Evolutionary conservation across 345 rosid genomes (phyloP).

Genomic region (Hibiscus trionum): DNA sequence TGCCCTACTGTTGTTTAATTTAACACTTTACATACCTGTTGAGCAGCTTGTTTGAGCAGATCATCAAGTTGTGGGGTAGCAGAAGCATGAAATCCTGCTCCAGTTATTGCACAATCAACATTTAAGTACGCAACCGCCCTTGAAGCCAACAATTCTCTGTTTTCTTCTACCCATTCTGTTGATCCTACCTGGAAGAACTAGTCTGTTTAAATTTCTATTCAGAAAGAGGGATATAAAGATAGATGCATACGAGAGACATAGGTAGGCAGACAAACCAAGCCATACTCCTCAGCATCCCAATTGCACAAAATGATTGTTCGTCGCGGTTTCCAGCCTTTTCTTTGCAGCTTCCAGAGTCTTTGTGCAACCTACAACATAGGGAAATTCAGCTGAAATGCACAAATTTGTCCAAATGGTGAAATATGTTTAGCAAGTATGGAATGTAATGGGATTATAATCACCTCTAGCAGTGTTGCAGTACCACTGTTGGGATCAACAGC

Average conservation of each 20-base stretch:
- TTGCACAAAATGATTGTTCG: constrained; percentile 68
- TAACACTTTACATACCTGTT: constrained; percentile 36
- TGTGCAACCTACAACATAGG: constrained; percentile 43
- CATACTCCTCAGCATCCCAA: constrained; percentile 94
- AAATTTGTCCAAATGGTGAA: no score
- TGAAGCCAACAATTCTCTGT: constrained; percentile 54
- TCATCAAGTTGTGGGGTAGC: constrained; percentile 86
- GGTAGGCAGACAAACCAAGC: constrained; percentile 44
- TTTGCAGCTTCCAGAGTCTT: constrained; percentile 54
- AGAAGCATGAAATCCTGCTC: constrained; percentile 53
- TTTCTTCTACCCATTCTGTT: constrained; percentile 90
- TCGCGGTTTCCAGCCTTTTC: constrained; percentile 69
- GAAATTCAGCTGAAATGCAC: constrained; percentile 2
- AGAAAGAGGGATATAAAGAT: neutral
- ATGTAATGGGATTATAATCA: constrained; percentile 5
- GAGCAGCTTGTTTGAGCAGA: constrained; percentile 48
- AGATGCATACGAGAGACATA: constrained; percentile 8
- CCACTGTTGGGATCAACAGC: constrained; percentile 92
- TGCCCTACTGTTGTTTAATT: neutral
- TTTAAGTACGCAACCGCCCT: constrained; percentile 77
- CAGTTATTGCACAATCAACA: constrained; percentile 54
- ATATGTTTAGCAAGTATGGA: neutral
- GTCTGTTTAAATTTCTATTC: neutral
- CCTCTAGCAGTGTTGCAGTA: constrained; percentile 79
- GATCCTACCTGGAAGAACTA: constrained; percentile 55